A percentile compares a stretch with the other conserved stretches of the same genome.
phyloP scores from a whole-genome alignment of 306 rosid genomes.

The Vigna unguiculata region DNA sequence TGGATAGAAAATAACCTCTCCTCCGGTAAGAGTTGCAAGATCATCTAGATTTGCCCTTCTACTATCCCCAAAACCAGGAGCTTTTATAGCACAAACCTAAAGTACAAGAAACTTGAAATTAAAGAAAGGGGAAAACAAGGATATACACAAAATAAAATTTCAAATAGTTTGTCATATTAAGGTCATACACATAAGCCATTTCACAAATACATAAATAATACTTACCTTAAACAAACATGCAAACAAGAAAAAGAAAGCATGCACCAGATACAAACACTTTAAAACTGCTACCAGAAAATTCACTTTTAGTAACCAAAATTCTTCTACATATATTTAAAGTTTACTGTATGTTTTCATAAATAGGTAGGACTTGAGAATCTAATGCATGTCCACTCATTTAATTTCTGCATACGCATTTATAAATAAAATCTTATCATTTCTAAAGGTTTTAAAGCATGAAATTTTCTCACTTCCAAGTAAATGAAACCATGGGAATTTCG shows the following conservation, averaged over 20 bases:
- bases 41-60: constrained; percentile 86
- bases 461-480: background rate
- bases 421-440: background rate
- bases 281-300: constrained; percentile 1
- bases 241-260: background rate
- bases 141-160: constrained; percentile 35
- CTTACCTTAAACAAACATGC: constrained; percentile 16
- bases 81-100: constrained; percentile 96
- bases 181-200: constrained; percentile 1
- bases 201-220: constrained; percentile 18
- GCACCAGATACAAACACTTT: constrained; percentile 23
- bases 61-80: constrained; percentile 98
- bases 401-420: background rate
- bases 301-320: background rate
- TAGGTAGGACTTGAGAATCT: background rate
- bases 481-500: background rate
- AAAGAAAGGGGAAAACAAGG: constrained; percentile 34
- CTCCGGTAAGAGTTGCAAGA: constrained; percentile 89
- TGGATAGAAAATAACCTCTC: constrained; percentile 70
- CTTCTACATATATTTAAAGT: background rate
- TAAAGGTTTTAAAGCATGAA: background rate
- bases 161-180: background rate
- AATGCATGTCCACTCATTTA: constrained; percentile 16
- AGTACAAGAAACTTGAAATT: constrained; percentile 44
- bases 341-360: background rate